These are phyloP conservation scores for Phytophthora capsici DNA, from an alignment of 352 stramenopile genomes.

Conservation along the genomic window DNA sequence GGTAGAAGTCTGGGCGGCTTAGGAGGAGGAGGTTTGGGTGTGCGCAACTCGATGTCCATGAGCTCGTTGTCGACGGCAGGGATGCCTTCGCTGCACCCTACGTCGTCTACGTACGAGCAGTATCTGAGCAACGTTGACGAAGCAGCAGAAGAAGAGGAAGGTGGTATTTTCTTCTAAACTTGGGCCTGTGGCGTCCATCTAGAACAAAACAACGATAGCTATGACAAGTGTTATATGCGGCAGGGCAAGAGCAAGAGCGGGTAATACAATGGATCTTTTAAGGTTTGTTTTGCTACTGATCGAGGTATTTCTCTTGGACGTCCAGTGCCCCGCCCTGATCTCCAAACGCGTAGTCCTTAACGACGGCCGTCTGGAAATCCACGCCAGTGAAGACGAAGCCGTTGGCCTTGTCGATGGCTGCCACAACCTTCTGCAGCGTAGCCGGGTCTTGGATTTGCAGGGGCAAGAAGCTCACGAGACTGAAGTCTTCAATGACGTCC, in stretches of 20 bases:
- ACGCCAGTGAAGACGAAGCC: conserved; percentile 83
- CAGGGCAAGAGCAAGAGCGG: conserved; percentile 17
- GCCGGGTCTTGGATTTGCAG: conserved; percentile 82
- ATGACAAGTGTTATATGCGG: conserved; percentile 20
- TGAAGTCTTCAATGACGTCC: conserved; percentile 89
- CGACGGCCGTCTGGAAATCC: conserved; percentile 79
- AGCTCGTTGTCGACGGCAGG: conserved; percentile 73
- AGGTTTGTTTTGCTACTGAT: conserved; percentile 38
- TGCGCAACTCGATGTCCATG: conserved; percentile 88
- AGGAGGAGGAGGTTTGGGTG: conserved; percentile 22
- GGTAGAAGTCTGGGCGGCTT: conserved; percentile 30
- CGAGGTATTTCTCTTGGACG: conserved; percentile 78
- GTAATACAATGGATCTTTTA: conserved; percentile 47
- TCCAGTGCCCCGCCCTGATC: conserved; percentile 55
- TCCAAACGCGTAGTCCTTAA: conserved; percentile 76
- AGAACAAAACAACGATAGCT: conserved; percentile 23
- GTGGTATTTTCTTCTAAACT: conserved; percentile 87
- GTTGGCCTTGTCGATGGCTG: conserved; percentile 85
- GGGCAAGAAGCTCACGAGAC: conserved; percentile 82
- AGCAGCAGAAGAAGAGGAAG: conserved; percentile 75
- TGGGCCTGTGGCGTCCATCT: conserved; percentile 8
- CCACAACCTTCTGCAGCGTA: conserved; percentile 69
- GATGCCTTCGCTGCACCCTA: conserved; percentile 59
- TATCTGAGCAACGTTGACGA: conserved; percentile 91
- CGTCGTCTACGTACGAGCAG: conserved; percentile 86